phyloP scores from a whole-genome alignment of 78 protist genomes.

The Capsaspora owczarzaki region DNA sequence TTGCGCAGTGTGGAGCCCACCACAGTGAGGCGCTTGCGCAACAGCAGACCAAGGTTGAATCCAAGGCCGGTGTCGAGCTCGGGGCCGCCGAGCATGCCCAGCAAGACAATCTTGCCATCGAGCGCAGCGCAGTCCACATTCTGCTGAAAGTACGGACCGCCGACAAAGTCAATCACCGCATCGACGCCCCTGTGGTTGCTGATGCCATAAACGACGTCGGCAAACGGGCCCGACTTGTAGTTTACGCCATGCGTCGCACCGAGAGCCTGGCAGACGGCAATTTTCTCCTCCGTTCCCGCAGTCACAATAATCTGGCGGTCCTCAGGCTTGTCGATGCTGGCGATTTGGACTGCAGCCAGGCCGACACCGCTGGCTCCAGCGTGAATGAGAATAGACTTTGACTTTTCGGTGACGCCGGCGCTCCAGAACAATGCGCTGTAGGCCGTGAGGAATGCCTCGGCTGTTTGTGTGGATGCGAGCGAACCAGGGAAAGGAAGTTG shows the following conservation, averaged over 20 bases:
- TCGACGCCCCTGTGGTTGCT: background rate
- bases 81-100: constrained; percentile 10
- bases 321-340: background rate
- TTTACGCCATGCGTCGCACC: background rate
- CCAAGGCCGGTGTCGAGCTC: background rate
- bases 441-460: constrained; percentile 34
- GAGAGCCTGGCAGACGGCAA: background rate
- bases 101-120: constrained; percentile 5
- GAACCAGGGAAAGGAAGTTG: background rate
- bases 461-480: background rate
- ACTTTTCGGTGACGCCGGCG: background rate
- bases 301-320: background rate
- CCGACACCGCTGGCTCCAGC: constrained; percentile 14
- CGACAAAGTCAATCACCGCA: constrained; percentile 4
- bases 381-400: background rate
- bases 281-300: background rate
- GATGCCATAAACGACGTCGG: background rate
- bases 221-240: background rate
- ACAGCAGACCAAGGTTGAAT: background rate
- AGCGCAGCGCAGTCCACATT: background rate
- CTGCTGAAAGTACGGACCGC: background rate
- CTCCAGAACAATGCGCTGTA: constrained; percentile 4
- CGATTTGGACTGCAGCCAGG: background rate
- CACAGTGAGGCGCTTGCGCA: constrained; percentile 14
- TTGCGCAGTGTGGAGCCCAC: constrained; percentile 9